Evolutionary conservation across 768 basidiomycete genomes (phyloP).

Genomic region (Termitomyces heimii): DNA sequence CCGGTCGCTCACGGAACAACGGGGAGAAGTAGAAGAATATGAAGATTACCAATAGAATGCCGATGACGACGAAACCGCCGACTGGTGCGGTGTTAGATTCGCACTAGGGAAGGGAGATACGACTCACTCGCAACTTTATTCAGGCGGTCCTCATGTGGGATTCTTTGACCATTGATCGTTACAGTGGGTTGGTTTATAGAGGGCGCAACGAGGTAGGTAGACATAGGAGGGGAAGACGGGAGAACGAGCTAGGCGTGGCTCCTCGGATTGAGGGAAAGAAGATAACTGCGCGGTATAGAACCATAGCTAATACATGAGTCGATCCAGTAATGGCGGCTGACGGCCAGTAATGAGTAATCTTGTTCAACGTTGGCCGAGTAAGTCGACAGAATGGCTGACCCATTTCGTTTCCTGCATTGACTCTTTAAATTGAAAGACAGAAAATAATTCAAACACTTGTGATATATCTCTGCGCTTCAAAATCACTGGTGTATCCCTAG

Average conservation of each 20-base stretch:
- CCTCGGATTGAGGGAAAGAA: background rate
- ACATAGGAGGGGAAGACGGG: background rate
- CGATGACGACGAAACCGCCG: slow-evolving; percentile 15
- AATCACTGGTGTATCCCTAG: background rate
- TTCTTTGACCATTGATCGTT: background rate
- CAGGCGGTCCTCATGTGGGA: background rate
- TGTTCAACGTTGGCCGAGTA: too few species aligned
- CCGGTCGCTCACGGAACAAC: slow-evolving; percentile 3
- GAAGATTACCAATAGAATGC: slow-evolving; percentile 18
- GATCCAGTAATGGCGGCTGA: background rate
- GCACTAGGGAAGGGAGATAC: background rate
- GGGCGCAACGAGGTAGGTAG: background rate
- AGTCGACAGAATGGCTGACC: background rate
- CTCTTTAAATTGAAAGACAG: background rate
- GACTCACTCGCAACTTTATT: background rate
- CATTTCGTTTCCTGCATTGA: background rate
- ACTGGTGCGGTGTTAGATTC: slow-evolving; percentile 10
- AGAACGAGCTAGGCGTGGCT: background rate
- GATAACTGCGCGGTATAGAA: background rate
- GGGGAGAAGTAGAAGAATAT: slow-evolving; percentile 20
- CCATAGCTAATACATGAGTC: background rate
- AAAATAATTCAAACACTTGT: background rate
- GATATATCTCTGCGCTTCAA: background rate
- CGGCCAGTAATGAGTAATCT: background rate
- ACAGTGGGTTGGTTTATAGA: background rate